phyloP scores from a whole-genome alignment of 1,284 basidiomycete species.

The Takashimella koratensis region DNA sequence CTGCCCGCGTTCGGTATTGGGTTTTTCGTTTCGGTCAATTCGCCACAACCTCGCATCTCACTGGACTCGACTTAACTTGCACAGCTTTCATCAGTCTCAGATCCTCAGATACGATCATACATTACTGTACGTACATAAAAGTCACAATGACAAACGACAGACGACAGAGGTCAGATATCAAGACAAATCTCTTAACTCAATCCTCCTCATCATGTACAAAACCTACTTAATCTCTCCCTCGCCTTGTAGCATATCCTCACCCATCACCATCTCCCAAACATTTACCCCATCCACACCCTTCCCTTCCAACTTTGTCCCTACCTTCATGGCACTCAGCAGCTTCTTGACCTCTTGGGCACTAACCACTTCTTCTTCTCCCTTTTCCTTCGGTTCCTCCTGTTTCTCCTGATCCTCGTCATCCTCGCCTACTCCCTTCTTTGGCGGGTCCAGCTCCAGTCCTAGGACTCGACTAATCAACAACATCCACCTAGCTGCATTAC shows the following conservation, averaged over 20 bases:
- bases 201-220: too few relatives aligned
- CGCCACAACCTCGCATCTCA: too few relatives aligned
- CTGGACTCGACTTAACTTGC: too few relatives aligned
- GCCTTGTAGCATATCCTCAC: conserved; percentile 33
- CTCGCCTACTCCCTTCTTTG: not conserved
- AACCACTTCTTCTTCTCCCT: conserved; percentile 8
- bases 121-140: too few relatives aligned
- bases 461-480: conserved; percentile 30
- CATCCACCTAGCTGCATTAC: conserved; percentile 45
- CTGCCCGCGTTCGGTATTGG: too few relatives aligned
- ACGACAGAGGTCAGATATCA: too few relatives aligned
- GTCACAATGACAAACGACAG: too few relatives aligned
- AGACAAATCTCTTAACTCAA: too few relatives aligned
- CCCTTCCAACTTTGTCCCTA: conserved; percentile 18
- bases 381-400: conserved; percentile 5
- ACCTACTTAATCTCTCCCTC: conserved; percentile 27
- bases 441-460: conserved; percentile 12
- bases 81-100: too few relatives aligned
- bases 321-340: conserved; percentile 22
- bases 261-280: conserved; percentile 48
- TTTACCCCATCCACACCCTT: conserved; percentile 28
- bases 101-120: too few relatives aligned
- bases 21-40: too few relatives aligned
- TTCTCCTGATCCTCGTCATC: conserved; percentile 3
- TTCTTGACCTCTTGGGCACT: conserved; percentile 8